Evolutionary conservation across 257 asterid genomes (phyloP).

Genomic region (Rhazya stricta): DNA sequence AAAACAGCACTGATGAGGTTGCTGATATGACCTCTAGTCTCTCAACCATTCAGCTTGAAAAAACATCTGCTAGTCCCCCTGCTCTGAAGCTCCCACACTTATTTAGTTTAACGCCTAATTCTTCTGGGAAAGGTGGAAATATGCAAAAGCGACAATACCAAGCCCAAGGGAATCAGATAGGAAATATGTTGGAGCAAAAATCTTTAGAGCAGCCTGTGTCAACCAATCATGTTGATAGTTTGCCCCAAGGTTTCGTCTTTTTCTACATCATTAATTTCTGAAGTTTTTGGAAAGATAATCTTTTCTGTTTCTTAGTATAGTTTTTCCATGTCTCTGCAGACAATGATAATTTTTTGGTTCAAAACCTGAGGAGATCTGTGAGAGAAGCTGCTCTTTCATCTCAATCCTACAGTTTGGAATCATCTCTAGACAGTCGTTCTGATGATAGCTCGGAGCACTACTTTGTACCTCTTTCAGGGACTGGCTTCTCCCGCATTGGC

Average conservation of each 20-base stretch:
- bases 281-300: background rate
- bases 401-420: conserved; percentile 49
- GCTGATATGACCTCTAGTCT: conserved; percentile 68
- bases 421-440: conserved; percentile 78
- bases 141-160: conserved; percentile 58
- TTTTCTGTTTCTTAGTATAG: conserved; percentile 3
- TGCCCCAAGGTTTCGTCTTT: conserved; percentile 51
- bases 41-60: conserved; percentile 78
- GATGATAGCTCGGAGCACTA: conserved; percentile 87
- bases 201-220: conserved; percentile 44
- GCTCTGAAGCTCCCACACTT: conserved; percentile 90
- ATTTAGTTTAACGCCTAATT: conserved; percentile 80
- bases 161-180: conserved; percentile 49
- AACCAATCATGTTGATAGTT: conserved; percentile 38
- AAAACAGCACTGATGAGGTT: conserved; percentile 58
- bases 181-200: conserved; percentile 46
- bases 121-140: conserved; percentile 80
- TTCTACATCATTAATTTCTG: background rate
- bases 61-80: conserved; percentile 67
- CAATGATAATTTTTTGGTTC: conserved; percentile 58
- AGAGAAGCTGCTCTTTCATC: conserved; percentile 89
- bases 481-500: conserved; percentile 55
- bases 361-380: conserved; percentile 85
- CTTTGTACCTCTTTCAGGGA: conserved; percentile 74
- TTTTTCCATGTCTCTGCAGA: conserved; percentile 45